Evolutionary conservation across 352 stramenopile species (phyloP), one percentile per base, ranked within the genome.

Genomic region (Phytophthora aleatoria): DNA sequence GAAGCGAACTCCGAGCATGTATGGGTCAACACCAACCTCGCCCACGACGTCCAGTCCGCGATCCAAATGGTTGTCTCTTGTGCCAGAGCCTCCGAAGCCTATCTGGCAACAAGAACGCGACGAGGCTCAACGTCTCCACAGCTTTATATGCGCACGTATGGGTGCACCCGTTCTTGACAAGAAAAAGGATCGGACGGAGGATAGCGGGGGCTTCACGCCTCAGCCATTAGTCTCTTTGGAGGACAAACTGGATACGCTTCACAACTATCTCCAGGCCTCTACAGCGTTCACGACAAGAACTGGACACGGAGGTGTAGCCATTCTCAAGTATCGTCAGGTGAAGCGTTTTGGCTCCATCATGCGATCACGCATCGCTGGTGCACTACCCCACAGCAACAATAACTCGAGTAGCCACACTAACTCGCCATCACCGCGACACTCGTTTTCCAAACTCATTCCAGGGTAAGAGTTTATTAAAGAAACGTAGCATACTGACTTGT

Each of bases 291-390:
- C 49, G 27, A 41, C 57, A 13, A 30, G 52, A 35, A 43, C 43
- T 0, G 45, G 52, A 15, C 61, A 62, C 3, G 56, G 72, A 44
- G 66, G 63, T 2, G 62, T 65, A 13, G 68, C 73, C 5, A 64
- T 92, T n/a, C 58, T 75, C 27, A 92, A 90, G 38, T 80, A 80
- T 58, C 77, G 79, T 2, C 80, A 92, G 53, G 75, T 89, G 52
- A 89, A 89, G 33, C 70, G 71, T 1, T 89, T 92, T 56, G 79
- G 76, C 3, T 83, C 77, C 3, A 89, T 92, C 53, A 79, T 92
- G 75, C 74, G 78, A n/a, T 71, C 71, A 24, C 60, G 69, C 1
- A 71, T 87, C 24, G 9, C 67, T 38, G 62, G 61, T 4, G 27
- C 50, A 2, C 3, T 41, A 13, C 66, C 50, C 10, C 35, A 52